Evolutionary conservation across 148 eudicot genomes (phyloP), one percentile per base, ranked within the genome.

Genomic region (Salicornia ramosissima): DNA sequence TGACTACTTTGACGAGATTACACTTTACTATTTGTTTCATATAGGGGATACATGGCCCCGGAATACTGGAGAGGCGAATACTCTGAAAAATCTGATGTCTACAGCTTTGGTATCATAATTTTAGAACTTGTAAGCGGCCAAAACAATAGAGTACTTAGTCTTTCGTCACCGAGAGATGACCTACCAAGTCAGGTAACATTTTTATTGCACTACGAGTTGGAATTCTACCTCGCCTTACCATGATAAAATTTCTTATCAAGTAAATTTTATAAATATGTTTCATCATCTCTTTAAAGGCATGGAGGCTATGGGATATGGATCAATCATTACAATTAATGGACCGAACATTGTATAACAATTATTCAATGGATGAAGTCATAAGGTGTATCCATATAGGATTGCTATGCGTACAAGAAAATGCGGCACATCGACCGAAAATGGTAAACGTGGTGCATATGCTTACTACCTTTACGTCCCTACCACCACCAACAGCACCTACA

Each of bases 41-140:
- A 78, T 78, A 87, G 92, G 55, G 92, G 92, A 12, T 88, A 85
- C 39, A 85, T 88, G 92, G 92, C 92, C 12, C 92, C 92, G 8
- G 92, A 88, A 53, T 88, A 85, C 67, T 74, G 82, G 50, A 72
- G 79, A 51, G 92, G 92, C 40, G 86, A 88, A 64, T 80, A 81
- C 7, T 85, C 92, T 22, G 89, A 83, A 69, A 88, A 88, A 70
- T 85, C 89, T 0, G 92, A 88, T 74, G 84, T 88, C 30, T 88
- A 78, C 34, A 88, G 92, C n/a, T n/a, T n/a, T n/a, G n/a, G n/a
- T n/a, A n/a, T n/a, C n/a, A n/a, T n/a, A n/a, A n/a, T n/a, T n/a
- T 64, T 83, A 56, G 92, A 88, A 54, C 77, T 88, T 43, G 71
- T 84, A 43, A 81, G 78, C 51, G 82, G 86, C 16, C 81, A 77